Evolutionary conservation across 2,329 filamentous ascomycete genomes (phyloP), one percentile per base, ranked within the genome.

Genomic region (Chaetomium globosum): DNA sequence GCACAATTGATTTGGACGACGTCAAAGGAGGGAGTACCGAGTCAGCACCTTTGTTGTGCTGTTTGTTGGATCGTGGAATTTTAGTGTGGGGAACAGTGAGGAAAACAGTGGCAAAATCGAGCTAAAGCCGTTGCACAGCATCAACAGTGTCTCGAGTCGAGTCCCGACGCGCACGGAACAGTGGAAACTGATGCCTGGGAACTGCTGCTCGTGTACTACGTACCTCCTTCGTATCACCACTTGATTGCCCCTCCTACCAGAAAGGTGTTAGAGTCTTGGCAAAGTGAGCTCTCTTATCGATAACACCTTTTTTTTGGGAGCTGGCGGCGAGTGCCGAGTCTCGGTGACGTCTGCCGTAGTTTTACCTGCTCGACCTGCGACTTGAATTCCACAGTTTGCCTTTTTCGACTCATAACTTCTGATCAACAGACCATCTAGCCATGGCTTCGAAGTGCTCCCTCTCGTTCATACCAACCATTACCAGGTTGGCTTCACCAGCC

Each of bases 401-500:
- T 21, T 30, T 3, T 39, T 49, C 52, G 3, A 5, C 4, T 8
- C 36, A 1, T 6, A 21, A 53, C 1, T 4, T 1, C 26, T 49
- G 30, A 26, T n/a, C 62, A 55, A 36, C 23, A 57, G 2, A n/a
- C 39, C 5, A 31, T 31, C 28, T 26, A 33, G 33, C 19, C 48
- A 71, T 71, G 68, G 69, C 67, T 2, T 59, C 69, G 57, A 61
- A 66, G 39, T 66, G 64, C 21, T 48, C 46, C 3, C 30, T 69
- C 26, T 19, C 52, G n/a, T 61, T 64, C 30, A 48, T 67, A 33
- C 57, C 61, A 51, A 30, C 33, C 56, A 9, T 69, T 23, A 21
- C 56, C 1, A 63, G 53, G 43, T 62, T 66, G 51, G 49, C 54
- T 28, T 46, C 60, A 3, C 33, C 63, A 46, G 30, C 55, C n/a